Evolutionary conservation across 441 rosid species (phyloP).

Genomic region (Pelargonium cotyledonis): DNA sequence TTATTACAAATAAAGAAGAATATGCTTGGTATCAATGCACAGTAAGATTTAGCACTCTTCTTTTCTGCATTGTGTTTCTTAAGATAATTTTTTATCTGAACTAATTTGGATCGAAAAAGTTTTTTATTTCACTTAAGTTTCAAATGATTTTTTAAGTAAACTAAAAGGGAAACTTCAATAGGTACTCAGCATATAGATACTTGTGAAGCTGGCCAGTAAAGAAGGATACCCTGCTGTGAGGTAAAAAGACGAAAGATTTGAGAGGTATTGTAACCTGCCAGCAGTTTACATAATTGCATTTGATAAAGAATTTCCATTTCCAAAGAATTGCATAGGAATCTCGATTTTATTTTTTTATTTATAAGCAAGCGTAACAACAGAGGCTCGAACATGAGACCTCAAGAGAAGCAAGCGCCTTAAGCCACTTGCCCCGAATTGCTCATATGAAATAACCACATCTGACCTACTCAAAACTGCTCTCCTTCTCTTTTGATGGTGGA

Average conservation of each 20-base stretch:
- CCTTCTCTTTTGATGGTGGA: background rate
- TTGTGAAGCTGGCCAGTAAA: background rate
- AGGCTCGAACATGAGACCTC: too few relatives aligned
- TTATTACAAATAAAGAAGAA: constrained; percentile 67
- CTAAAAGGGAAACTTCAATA: background rate
- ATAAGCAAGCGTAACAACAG: too few relatives aligned
- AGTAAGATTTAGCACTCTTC: constrained; percentile 36
- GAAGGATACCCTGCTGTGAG: background rate
- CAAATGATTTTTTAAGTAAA: background rate
- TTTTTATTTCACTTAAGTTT: background rate
- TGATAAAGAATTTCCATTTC: background rate
- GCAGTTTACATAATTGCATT: background rate
- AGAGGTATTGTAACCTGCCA: background rate
- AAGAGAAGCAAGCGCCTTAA: too few relatives aligned
- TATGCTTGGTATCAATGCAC: constrained; percentile 98
- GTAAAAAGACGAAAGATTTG: background rate
- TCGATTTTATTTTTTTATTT: background rate
- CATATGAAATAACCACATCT: background rate
- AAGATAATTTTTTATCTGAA: background rate
- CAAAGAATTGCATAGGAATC: background rate
- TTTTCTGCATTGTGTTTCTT: constrained; percentile 8
- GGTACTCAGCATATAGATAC: background rate
- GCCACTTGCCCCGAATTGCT: background rate
- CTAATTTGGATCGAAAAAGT: background rate
- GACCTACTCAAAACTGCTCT: background rate